Conservation (phyloP, 345 rosid species). For the Murraya koenigii region DNA sequence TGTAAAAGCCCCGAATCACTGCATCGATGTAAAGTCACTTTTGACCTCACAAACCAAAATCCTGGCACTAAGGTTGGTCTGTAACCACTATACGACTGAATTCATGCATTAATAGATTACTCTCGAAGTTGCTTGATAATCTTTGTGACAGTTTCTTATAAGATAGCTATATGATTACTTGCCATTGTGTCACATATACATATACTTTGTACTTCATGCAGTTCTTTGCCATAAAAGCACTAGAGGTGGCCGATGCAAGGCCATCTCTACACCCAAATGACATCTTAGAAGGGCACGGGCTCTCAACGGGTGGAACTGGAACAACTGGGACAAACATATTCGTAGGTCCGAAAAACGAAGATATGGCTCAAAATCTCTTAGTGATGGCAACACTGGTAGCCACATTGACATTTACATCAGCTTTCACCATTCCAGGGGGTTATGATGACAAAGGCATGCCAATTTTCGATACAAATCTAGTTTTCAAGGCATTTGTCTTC, state of each 20-base stretch:
- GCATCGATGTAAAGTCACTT: too few relatives aligned
- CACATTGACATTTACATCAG: too few relatives aligned
- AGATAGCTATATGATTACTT: neutral
- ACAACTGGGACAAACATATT: neutral
- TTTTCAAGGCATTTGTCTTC: neutral
- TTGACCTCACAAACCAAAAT: too few relatives aligned
- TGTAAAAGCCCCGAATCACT: too few relatives aligned
- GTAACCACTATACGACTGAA: too few relatives aligned
- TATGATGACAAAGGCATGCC: too few relatives aligned
- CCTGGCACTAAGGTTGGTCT: too few relatives aligned
- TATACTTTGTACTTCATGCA: neutral
- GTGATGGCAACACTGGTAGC: too few relatives aligned
- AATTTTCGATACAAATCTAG: too few relatives aligned
- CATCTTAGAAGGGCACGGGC: neutral
- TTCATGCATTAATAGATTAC: too few relatives aligned
- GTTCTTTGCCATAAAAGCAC: constrained; percentile 5
- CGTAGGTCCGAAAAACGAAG: neutral
- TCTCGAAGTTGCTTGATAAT: too few relatives aligned
- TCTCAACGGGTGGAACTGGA: neutral
- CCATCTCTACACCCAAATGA: neutral
- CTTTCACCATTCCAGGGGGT: too few relatives aligned
- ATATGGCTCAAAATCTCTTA: neutral
- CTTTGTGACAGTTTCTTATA: neutral
- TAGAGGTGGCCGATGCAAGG: neutral
- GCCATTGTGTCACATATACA: neutral